Evolutionary conservation across 805 yeast genomes (phyloP).

Genomic region (Lipomyces japonicus): DNA sequence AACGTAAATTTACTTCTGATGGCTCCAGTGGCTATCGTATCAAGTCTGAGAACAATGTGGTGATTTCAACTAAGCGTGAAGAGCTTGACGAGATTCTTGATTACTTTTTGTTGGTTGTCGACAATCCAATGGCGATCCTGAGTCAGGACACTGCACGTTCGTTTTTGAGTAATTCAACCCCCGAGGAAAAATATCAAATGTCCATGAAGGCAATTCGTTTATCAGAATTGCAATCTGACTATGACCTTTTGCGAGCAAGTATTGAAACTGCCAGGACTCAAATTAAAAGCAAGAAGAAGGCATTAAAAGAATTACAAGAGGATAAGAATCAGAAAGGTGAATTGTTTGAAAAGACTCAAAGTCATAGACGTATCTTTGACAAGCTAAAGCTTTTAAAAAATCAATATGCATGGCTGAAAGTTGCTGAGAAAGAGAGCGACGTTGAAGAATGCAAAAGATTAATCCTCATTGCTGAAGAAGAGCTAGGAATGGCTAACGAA

Average conservation of each 20-base stretch:
- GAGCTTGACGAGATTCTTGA: constrained; percentile 66
- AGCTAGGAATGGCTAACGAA: neutral
- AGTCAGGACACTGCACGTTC: constrained; percentile 94
- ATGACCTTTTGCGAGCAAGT: constrained; percentile 42
- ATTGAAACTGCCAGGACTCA: constrained; percentile 39
- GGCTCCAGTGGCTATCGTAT: constrained; percentile 55
- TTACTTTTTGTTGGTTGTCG: constrained; percentile 71
- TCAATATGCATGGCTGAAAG: constrained; percentile 27
- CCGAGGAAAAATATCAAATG: constrained; percentile 64
- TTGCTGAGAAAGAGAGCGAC: constrained; percentile 16
- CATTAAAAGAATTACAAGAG: constrained; percentile 41
- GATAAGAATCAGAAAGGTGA: constrained; percentile 39
- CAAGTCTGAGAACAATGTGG: constrained; percentile 49
- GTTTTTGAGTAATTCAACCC: constrained; percentile 73
- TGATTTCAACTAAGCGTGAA: constrained; percentile 56
- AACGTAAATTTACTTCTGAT: constrained; percentile 57
- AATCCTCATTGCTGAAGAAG: neutral
- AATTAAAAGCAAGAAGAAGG: constrained; percentile 32
- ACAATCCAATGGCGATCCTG: constrained; percentile 85
- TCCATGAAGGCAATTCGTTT: constrained; percentile 79
- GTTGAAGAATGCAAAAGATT: neutral
- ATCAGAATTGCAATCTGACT: constrained; percentile 50
- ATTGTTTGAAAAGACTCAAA: constrained; percentile 18
- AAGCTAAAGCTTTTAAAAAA: constrained; percentile 6
- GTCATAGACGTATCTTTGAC: constrained; percentile 11